A percentile compares a stretch with the other conserved stretches of the same genome.
These are phyloP conservation scores for Ceratocystiopsis brevicomis DNA, from an alignment of 2,329 filamentous ascomycete genomes.

Conservation along the genomic window DNA sequence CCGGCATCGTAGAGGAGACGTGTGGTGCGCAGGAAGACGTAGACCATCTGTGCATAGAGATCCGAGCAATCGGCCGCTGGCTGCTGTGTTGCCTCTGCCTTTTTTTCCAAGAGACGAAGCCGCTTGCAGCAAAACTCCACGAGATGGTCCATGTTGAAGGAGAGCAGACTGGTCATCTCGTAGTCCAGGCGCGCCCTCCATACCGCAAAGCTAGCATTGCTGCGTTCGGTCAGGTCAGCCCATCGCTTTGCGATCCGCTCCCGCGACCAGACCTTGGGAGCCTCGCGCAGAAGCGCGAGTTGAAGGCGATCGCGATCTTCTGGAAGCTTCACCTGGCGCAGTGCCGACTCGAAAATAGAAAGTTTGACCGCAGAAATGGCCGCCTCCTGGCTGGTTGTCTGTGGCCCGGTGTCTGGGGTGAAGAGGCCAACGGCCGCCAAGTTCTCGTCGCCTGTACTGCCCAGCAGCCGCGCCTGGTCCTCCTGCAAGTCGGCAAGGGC, in stretches of 20 bases:
- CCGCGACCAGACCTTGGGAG: slow-evolving; percentile 51
- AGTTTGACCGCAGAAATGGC: slow-evolving; percentile 65
- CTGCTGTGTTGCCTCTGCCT: neutral
- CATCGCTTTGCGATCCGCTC: slow-evolving; percentile 45
- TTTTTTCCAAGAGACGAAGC: slow-evolving; percentile 17
- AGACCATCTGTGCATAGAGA: slow-evolving; percentile 29
- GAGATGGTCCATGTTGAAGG: slow-evolving; percentile 49
- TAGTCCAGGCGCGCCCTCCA: slow-evolving; percentile 62
- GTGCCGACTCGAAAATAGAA: slow-evolving; percentile 59
- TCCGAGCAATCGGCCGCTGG: slow-evolving; percentile 1
- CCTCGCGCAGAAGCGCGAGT: slow-evolving; percentile 53
- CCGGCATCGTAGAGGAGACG: slow-evolving; percentile 58
- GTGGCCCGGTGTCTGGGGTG: no score
- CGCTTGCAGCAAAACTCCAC: slow-evolving; percentile 40
- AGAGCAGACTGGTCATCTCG: slow-evolving; percentile 46
- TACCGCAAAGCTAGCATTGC: slow-evolving; percentile 39
- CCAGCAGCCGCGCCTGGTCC: slow-evolving; percentile 24
- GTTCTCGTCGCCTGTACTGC: slow-evolving; percentile 5
- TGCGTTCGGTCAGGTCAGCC: slow-evolving; percentile 24
- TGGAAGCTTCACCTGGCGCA: slow-evolving; percentile 32
- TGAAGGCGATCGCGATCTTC: slow-evolving; percentile 40
- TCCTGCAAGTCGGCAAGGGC: slow-evolving; percentile 65
- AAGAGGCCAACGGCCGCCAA: no score
- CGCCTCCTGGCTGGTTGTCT: no score
- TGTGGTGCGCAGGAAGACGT: slow-evolving; percentile 59